Base-by-base conservation (phyloP, 192 early-diverging fungal genomes). In the Coemansia sp. region DNA sequence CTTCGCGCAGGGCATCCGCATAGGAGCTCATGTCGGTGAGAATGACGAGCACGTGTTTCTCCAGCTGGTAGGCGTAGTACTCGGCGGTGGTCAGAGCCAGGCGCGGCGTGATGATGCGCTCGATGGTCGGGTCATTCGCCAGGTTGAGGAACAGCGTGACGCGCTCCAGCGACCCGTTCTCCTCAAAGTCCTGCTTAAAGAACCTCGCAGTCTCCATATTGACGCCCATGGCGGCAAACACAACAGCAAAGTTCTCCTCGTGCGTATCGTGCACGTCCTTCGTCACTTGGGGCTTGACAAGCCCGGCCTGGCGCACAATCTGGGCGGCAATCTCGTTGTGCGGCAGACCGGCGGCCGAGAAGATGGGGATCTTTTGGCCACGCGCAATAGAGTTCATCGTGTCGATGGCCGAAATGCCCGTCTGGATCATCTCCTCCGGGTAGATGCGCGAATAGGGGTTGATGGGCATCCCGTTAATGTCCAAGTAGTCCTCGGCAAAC, bases 311-410 rank as follows among this genome's bases (percentile, higher is more conserved):
- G 76, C 97, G 90, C 87, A 96, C 97, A 76, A 99, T 99, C 86
- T 99, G 97, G 41, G 97, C 97, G 56, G 97, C 97, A 89, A 98
- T 97, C 91, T 99, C 97, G 82, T 99, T 99, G 83, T 99, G 97
- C 29, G 97, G 97, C 51, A 99, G 77, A 73, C 97, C 97, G 68
- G 96, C 89, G 27, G 97, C 96, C 38, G 97, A 99, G 89, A 99
- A 99, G 65, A 99, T 99, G 37, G 97, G 97, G 70, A 99, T 99
- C 88, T 99, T 99, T 82, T 99, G 97, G n/a, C 97, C 97, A 87
- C 97, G 94, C 35, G 97, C 97, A 88, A 99, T 97, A 19, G 96
- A 98, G 88, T 98, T 98, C 97, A 99, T 99, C 47, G 96, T 97
- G 72, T 99, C 97, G 62, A 99, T 99, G 49, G 97, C 93, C 59